Evolutionary conservation across 257 asterid genomes (phyloP).

Genomic region (Nicotiana tabacum): DNA sequence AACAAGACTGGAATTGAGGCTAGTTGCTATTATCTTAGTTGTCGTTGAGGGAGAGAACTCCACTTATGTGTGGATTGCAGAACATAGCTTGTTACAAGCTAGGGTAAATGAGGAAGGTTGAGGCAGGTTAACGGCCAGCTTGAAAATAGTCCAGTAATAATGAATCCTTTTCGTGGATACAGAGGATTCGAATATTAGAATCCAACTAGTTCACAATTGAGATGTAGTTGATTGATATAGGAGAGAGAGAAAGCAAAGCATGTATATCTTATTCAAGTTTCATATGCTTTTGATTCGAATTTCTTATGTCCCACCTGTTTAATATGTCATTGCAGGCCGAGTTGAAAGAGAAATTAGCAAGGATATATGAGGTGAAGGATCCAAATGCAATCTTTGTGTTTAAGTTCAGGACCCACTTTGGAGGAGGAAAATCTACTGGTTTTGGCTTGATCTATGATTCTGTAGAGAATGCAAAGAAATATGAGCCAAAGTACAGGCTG

Average conservation of each 20-base stretch:
- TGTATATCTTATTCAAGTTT: not conserved
- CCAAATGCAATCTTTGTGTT: conserved; percentile 62
- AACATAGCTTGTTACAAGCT: not conserved
- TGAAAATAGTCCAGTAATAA: not conserved
- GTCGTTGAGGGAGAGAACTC: not conserved
- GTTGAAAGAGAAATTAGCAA: conserved; percentile 62
- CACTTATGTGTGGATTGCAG: not conserved
- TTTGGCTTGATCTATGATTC: conserved; percentile 83
- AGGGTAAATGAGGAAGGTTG: not conserved
- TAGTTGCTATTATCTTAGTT: not conserved
- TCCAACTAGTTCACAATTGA: not conserved
- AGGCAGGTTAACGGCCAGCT: not conserved
- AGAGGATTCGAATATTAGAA: not conserved
- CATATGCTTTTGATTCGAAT: not conserved
- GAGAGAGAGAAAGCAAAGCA: not conserved
- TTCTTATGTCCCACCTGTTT: not conserved
- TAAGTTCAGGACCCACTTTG: conserved; percentile 75
- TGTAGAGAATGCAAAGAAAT: conserved; percentile 73
- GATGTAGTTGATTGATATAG: not conserved
- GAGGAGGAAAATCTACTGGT: conserved; percentile 81
- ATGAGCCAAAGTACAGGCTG: conserved; percentile 82
- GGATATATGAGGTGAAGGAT: conserved; percentile 63
- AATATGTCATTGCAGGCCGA: conserved; percentile 38
- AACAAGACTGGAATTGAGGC: not conserved
- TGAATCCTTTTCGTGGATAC: not conserved